Evolutionary conservation across 1,284 basidiomycete genomes (phyloP).

Genomic region (Cryptococcus sp.): DNA sequence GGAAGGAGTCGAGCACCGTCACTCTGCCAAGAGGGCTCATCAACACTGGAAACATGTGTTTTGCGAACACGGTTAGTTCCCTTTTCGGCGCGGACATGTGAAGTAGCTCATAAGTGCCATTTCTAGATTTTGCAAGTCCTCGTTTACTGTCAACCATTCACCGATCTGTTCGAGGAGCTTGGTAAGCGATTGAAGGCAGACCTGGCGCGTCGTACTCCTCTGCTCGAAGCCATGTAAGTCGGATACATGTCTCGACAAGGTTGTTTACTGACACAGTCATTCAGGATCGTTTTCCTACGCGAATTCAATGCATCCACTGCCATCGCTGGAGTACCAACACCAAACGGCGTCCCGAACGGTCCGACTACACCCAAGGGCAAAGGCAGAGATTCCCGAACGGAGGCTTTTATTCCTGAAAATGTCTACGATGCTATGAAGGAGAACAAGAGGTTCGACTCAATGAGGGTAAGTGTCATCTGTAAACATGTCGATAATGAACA

Average conservation of each 20-base stretch:
- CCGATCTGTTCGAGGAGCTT: conserved; percentile 73
- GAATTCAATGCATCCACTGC: conserved; percentile 61
- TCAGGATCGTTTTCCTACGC: conserved; percentile 68
- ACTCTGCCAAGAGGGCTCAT: conserved; percentile 78
- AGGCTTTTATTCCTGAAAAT: conserved; percentile 82
- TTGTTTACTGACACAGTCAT: neutral
- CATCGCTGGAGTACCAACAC: conserved; percentile 17
- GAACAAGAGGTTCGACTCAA: conserved; percentile 90
- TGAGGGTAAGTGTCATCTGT: conserved; percentile 65
- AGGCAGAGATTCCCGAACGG: conserved; percentile 30
- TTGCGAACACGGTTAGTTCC: conserved; percentile 75
- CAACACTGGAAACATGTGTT: conserved; percentile 97
- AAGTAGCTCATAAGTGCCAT: neutral
- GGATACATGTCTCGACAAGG: neutral
- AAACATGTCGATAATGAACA: neutral
- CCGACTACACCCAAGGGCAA: conserved; percentile 33
- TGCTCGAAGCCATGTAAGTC: conserved; percentile 72
- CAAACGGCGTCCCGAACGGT: conserved; percentile 16
- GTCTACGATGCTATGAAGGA: conserved; percentile 96
- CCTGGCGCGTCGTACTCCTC: conserved; percentile 62
- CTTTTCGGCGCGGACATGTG: neutral
- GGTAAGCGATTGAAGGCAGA: conserved; percentile 60
- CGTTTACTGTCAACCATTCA: conserved; percentile 85
- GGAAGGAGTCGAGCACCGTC: conserved; percentile 14
- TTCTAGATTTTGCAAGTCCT: conserved; percentile 77